Evolutionary conservation across 2,329 filamentous ascomycete genomes (phyloP).

Genomic region (Fusarium sp.): DNA sequence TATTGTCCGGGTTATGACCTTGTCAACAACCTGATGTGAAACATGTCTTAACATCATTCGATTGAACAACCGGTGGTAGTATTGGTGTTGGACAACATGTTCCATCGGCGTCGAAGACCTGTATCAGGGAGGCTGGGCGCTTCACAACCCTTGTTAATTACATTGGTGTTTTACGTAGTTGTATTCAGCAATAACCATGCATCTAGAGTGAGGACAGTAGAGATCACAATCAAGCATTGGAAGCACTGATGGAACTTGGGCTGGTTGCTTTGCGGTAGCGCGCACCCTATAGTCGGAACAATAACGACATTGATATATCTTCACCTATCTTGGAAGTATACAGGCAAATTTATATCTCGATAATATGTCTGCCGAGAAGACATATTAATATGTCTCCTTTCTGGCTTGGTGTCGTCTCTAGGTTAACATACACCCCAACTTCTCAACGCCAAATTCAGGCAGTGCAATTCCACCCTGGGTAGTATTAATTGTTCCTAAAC

Average conservation of each 20-base stretch:
- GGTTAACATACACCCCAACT: neutral
- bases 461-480: neutral
- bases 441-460: neutral
- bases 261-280: neutral
- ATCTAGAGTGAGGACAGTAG: neutral
- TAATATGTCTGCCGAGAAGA: neutral
- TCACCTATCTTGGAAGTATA: neutral
- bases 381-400: neutral
- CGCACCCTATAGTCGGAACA: neutral
- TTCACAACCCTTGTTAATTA: neutral
- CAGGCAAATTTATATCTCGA: neutral
- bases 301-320: neutral
- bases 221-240: neutral
- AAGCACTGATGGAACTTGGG: neutral
- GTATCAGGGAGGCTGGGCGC: neutral
- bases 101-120: neutral
- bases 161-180: neutral
- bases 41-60: neutral
- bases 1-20: neutral
- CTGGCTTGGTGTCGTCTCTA: neutral
- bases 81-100: constrained; percentile 39
- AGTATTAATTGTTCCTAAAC: neutral
- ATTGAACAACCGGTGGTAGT: constrained; percentile 20
- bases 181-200: neutral
- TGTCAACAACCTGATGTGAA: neutral